Evolutionary conservation across 257 asterid species (phyloP), one percentile per base, ranked within the genome.

Genomic region (Linaria vulgaris): DNA sequence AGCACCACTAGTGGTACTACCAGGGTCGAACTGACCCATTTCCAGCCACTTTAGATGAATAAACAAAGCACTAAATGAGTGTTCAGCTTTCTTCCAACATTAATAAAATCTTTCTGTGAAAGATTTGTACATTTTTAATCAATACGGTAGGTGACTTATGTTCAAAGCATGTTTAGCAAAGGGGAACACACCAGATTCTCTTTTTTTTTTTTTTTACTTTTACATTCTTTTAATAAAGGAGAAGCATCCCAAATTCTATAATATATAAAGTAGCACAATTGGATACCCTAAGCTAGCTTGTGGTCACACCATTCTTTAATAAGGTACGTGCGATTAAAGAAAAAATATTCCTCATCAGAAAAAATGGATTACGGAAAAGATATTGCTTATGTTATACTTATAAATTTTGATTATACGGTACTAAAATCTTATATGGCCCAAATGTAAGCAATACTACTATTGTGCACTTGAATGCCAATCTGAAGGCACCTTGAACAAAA

Each of bases 41-140:
- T 80, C 85, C 89, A 79, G 64, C 76, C 69, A 58, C 71, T 71
- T 10, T 16, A 56, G 23, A 24, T 12, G 8, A 50, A 49, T 52
- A 46, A 31, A 47, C 19, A 37, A 43, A 43, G 51, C 2, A 7
- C 55, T 15, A 58, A 58, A 38, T 34, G 44, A 20, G 21, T 9
- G 8, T 22, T n/a, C 25, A 51, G 5, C 4, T 56, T 22, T 31
- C 50, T 39, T 10, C n/a, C 4, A 56, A 19, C 24, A 31, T 38
- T 10, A 52, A 12, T 20, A 22, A 23, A 20, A 60, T 55, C 37
- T 46, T 41, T 56, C 27, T 5, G 20, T 14, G 0, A 5, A 53
- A 51, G 67, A 49, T 47, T 66, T 17, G 23, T n/a, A 24, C 12
- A 22, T 59, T 27, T 19, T 46, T 34, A 16, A 44, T 46, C 52